A percentile compares a stretch with the other conserved stretches of the same genome.
Evolutionary conservation across 768 basidiomycete species (phyloP).

Genomic region (Trametes cingulata): DNA sequence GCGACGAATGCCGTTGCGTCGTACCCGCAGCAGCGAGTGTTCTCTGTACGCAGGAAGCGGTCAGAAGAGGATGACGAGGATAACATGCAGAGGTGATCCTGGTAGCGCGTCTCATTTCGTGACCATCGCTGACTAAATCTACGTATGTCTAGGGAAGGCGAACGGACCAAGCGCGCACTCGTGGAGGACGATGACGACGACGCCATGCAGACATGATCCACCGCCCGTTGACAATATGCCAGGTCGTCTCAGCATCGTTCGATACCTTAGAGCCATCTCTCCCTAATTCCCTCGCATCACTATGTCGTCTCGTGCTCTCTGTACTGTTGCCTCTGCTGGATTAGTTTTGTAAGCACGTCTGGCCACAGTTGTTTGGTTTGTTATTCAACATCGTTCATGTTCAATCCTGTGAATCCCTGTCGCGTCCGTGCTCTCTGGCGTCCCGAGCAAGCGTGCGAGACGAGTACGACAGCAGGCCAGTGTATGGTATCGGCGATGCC

Average conservation of each 20-base stretch:
- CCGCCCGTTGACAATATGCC: background rate
- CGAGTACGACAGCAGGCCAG: too few species aligned
- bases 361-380: background rate
- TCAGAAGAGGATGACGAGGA: constrained; percentile 73
- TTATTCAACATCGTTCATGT: too few species aligned
- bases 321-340: constrained; percentile 14
- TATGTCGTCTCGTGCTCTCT: constrained; percentile 12
- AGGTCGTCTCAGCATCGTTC: background rate
- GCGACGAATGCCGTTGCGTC: constrained; percentile 70
- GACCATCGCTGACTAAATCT: background rate
- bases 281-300: constrained; percentile 4
- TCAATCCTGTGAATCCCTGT: too few species aligned
- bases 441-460: too few species aligned
- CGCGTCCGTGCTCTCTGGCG: too few species aligned
- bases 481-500: too few species aligned
- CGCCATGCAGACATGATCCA: constrained; percentile 31
- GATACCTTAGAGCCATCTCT: constrained; percentile 10
- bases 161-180: constrained; percentile 43
- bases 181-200: constrained; percentile 36
- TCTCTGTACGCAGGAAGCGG: constrained; percentile 63
- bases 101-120: background rate
- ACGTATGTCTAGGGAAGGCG: constrained; percentile 36
- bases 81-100: constrained; percentile 39
- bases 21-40: constrained; percentile 47
- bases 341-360: background rate